phyloP scores from a whole-genome alignment of 768 basidiomycete genomes.

The Suillus ampliporus region DNA sequence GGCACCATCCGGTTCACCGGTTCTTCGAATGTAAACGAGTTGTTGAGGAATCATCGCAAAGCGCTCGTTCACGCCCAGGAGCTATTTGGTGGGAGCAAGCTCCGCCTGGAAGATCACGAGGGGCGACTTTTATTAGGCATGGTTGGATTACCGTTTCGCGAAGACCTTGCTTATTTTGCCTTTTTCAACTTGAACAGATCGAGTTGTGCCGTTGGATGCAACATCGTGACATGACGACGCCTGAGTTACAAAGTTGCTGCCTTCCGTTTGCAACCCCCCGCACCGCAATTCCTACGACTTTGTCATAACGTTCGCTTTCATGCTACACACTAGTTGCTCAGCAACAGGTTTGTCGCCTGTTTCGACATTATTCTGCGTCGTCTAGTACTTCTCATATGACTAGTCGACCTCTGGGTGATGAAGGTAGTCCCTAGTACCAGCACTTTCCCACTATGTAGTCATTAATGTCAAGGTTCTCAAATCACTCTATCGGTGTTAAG shows the following conservation, averaged over 20 bases:
- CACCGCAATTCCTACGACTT: no score
- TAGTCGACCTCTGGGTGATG: not conserved
- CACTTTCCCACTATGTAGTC: not conserved
- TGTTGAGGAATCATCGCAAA: slow-evolving; percentile 24
- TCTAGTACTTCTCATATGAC: not conserved
- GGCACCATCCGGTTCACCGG: slow-evolving; percentile 27
- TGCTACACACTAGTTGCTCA: not conserved
- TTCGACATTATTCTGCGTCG: not conserved
- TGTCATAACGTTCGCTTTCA: no score
- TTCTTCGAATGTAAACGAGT: slow-evolving; percentile 18
- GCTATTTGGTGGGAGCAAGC: slow-evolving; percentile 1
- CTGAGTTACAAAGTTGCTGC: not conserved
- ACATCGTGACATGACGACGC: not conserved
- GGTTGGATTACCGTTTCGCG: not conserved
- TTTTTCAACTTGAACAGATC: not conserved
- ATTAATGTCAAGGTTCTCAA: no score
- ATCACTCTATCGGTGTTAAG: not conserved
- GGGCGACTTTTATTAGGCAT: slow-evolving; percentile 29
- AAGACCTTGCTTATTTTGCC: not conserved
- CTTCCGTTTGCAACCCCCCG: not conserved
- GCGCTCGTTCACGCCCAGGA: slow-evolving; percentile 16
- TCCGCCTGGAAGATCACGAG: slow-evolving; percentile 31
- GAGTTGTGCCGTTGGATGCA: not conserved
- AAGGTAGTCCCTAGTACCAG: not conserved
- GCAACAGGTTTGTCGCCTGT: no score